These are phyloP conservation scores for Fusarium coffeatum DNA, from an alignment of 2,329 filamentous ascomycete species.

Conservation along the genomic window DNA sequence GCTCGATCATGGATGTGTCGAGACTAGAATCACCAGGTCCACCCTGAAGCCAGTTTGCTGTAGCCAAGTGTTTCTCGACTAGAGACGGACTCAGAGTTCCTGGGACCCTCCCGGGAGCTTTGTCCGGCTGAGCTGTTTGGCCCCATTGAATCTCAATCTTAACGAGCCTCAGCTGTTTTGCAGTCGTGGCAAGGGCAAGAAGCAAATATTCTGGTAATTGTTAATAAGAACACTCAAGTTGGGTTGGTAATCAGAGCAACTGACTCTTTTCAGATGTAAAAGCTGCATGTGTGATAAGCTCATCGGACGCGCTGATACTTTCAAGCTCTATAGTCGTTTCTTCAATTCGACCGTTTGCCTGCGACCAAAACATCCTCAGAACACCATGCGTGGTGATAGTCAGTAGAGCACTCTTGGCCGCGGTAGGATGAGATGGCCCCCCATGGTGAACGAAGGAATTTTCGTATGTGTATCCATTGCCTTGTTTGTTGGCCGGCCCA, in stretches of 20 bases:
- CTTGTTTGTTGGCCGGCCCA: constrained; percentile 72
- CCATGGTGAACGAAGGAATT: constrained; percentile 72
- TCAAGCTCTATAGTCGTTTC: constrained; percentile 81
- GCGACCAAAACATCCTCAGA: constrained; percentile 81
- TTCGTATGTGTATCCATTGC: constrained; percentile 75
- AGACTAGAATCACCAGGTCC: constrained; percentile 57
- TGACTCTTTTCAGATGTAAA: constrained; percentile 79
- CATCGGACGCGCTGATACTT: constrained; percentile 76
- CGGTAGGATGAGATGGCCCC: constrained; percentile 78
- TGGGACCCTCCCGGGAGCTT: constrained; percentile 60
- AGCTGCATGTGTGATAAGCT: constrained; percentile 83
- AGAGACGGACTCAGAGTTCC: constrained; percentile 64
- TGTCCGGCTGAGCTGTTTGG: constrained; percentile 63
- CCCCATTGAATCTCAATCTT: constrained; percentile 80
- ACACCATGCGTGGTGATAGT: constrained; percentile 80
- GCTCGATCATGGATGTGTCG: constrained; percentile 66
- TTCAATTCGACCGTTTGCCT: constrained; percentile 76
- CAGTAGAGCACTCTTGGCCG: constrained; percentile 78
- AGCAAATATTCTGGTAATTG: constrained; percentile 63
- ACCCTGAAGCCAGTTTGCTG: constrained; percentile 67
- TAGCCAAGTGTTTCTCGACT: constrained; percentile 66
- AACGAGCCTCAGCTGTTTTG: constrained; percentile 79
- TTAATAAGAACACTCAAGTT: constrained; percentile 40
- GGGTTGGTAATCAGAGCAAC: constrained; percentile 26
- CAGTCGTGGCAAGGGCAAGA: constrained; percentile 74